phyloP scores from a whole-genome alignment of 208 protist genomes.

The Herpetomonas tarakana region DNA sequence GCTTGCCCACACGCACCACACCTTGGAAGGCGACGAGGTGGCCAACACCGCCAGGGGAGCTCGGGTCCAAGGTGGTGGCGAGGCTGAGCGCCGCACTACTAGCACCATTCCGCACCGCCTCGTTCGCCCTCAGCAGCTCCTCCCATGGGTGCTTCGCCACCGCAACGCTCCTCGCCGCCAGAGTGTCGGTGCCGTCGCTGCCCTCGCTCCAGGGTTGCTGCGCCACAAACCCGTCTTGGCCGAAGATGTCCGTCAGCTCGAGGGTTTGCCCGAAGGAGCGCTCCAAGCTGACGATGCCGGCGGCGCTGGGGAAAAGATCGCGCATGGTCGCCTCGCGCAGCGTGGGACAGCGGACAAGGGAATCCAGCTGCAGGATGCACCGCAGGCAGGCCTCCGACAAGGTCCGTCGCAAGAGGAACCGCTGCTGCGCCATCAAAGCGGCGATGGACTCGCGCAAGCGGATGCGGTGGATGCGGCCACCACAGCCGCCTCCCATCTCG shows the following conservation, averaged over 20 bases:
- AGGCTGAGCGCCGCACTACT: neutral
- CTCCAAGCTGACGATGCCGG: constrained; percentile 75
- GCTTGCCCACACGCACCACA: constrained; percentile 17
- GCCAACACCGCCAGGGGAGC: constrained; percentile 26
- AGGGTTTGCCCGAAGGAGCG: constrained; percentile 82
- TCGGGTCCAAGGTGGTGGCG: constrained; percentile 8
- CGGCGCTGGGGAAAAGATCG: constrained; percentile 66
- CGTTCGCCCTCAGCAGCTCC: too few relatives aligned
- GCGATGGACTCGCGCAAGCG: constrained; percentile 54
- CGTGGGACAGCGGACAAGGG: constrained; percentile 31
- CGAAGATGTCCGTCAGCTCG: constrained; percentile 73
- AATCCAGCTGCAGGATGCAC: constrained; percentile 54
- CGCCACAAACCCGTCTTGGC: constrained; percentile 1
- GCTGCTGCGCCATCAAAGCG: constrained; percentile 41
- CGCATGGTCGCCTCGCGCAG: constrained; percentile 53
- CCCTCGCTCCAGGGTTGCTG: neutral
- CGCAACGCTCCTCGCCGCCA: neutral
- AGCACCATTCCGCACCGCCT: neutral
- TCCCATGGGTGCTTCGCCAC: too few relatives aligned
- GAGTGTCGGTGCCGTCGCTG: neutral
- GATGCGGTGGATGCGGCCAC: constrained; percentile 84
- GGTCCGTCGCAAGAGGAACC: constrained; percentile 57
- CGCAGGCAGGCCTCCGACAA: constrained; percentile 69
- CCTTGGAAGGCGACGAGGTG: constrained; percentile 67
- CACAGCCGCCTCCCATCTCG: constrained; percentile 71